Conservation (phyloP, 2,329 filamentous ascomycete species). For the Neofusicoccum umdonicola region DNA sequence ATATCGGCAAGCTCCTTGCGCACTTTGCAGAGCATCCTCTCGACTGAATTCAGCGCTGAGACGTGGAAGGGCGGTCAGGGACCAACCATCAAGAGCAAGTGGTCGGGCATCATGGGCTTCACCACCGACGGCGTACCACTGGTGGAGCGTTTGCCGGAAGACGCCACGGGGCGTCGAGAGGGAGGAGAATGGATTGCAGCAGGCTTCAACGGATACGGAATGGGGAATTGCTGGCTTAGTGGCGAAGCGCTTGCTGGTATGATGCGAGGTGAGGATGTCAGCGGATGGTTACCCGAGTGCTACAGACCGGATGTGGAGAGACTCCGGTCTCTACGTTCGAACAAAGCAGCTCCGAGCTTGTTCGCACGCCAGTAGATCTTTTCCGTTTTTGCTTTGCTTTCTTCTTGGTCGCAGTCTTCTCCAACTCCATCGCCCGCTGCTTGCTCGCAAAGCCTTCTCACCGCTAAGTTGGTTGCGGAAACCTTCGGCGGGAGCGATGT, state of each 20-base stretch:
- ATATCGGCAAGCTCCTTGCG: not conserved
- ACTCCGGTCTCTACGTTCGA: not conserved
- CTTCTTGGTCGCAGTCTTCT: no score
- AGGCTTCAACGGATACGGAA: constrained; percentile 22
- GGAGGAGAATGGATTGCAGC: constrained; percentile 34
- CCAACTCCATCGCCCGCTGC: no score
- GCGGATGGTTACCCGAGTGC: not conserved
- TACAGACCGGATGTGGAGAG: not conserved
- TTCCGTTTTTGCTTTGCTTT: no score
- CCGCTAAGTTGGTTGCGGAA: no score
- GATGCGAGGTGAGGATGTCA: constrained; percentile 16
- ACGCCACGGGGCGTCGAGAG: constrained; percentile 30
- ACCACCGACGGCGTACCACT: constrained; percentile 52
- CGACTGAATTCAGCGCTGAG: constrained; percentile 19
- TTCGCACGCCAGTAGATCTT: not conserved
- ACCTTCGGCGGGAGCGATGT: no score
- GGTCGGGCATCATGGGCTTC: constrained; percentile 52
- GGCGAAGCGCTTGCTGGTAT: constrained; percentile 22
- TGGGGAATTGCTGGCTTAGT: constrained; percentile 23
- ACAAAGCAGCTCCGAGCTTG: not conserved
- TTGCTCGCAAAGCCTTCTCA: no score
- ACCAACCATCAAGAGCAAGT: constrained; percentile 39
- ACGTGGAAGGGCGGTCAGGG: constrained; percentile 19
- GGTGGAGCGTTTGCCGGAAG: constrained; percentile 45
- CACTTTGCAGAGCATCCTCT: constrained; percentile 18